Evolutionary conservation across 306 rosid species (phyloP), one percentile per base, ranked within the genome.

Genomic region (Pyrus communis): DNA sequence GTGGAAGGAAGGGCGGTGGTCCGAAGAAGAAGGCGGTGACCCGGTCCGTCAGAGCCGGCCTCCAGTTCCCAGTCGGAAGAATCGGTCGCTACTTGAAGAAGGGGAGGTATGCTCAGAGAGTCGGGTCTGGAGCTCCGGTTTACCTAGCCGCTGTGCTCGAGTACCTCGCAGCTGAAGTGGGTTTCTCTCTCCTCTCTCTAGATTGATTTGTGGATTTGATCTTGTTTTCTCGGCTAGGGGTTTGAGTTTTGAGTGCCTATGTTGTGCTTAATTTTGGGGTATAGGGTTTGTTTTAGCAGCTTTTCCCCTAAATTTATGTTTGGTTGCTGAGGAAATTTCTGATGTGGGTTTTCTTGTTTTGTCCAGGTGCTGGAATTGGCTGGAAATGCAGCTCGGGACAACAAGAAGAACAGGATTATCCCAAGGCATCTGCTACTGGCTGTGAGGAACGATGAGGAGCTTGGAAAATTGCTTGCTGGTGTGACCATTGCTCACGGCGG

Each of bases 371-470:
- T 93, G 80, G 97, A 93, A 33, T 83, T 93, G 82, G 98, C 98
- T 55, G 98, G 98, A 70, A 93, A 93, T 82, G 98, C 98, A 1
- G 98, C 98, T 2, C 77, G 98, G 7, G 98, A 93, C 46, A 93
- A 91, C 86, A 91, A 93, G 87, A 93, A 91, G 85, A 93, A 80
- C 7, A 88, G 95, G 73, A 91, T 93, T 3, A 89, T 85, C 2
- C 97, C 98, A 0, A 83, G 97, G 76, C 98, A 93, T 43, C 83
- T 93, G 4, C 59, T 93, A 19, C 51, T 93, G 11, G 98, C 98
- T 0, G 87, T 93, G 70, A 93, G 97, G 81, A 93, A 91, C 12
- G 98, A 93, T 30, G 97, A 91, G 12, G 98, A 93, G 71, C 88
- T 93, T 15, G 97, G 98, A 3, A 93, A 93, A 55, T 82, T 93